These are phyloP conservation scores for Craterostigma plantagineum DNA, from an alignment of 257 asterid species.

Conservation along the genomic window DNA sequence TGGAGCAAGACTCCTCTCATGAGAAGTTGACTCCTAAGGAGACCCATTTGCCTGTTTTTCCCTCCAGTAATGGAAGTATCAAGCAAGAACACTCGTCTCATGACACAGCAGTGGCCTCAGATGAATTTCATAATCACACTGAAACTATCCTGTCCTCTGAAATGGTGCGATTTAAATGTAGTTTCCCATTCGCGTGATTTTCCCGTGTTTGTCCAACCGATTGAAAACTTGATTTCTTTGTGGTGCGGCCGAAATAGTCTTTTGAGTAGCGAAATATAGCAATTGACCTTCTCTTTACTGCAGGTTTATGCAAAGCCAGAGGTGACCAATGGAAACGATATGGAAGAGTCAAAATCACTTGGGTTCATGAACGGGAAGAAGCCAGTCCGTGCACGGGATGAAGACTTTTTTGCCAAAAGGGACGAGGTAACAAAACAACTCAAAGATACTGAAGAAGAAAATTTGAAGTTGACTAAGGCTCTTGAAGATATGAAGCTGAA, in stretches of 20 bases:
- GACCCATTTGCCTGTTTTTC: constrained; percentile 28
- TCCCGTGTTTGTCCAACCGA: constrained; percentile 1
- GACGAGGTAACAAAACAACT: constrained; percentile 15
- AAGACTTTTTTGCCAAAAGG: constrained; percentile 12
- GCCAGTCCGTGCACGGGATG: constrained; percentile 16
- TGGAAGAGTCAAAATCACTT: constrained; percentile 19
- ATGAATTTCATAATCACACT: constrained; percentile 26
- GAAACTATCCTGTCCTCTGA: constrained; percentile 29
- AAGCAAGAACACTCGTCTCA: constrained; percentile 33
- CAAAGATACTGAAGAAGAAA: constrained; percentile 22
- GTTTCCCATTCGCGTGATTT: constrained; percentile 1
- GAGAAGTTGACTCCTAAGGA: constrained; percentile 21
- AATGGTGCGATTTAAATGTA: constrained; percentile 19
- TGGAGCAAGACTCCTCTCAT: constrained; percentile 26
- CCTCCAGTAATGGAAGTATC: constrained; percentile 36
- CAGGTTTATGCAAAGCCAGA: constrained; percentile 25
- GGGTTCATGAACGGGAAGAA: constrained; percentile 18
- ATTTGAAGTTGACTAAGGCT: constrained; percentile 19
- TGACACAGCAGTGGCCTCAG: constrained; percentile 17
- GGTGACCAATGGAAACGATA: constrained; percentile 19
- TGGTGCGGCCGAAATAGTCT: not conserved
- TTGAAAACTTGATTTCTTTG: not conserved
- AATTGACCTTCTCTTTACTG: constrained; percentile 6
- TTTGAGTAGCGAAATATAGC: not conserved
- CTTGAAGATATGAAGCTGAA: constrained; percentile 34